phyloP scores from a whole-genome alignment of 2,329 filamentous ascomycete genomes.

The Botryosphaeria dothidea region DNA sequence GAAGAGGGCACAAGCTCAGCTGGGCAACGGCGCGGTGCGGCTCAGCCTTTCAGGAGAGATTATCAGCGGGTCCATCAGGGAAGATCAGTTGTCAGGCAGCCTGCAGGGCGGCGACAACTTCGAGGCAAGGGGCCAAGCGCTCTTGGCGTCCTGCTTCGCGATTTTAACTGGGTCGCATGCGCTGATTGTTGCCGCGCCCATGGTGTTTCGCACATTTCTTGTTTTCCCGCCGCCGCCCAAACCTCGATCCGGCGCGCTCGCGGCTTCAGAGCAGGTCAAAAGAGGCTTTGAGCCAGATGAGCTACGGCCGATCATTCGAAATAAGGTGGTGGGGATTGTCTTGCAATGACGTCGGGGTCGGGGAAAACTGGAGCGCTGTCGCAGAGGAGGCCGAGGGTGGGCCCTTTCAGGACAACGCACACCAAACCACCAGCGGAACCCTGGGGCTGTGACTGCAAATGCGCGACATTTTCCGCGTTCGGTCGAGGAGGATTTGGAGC shows the following conservation, averaged over 20 bases:
- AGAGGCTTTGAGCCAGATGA: neutral
- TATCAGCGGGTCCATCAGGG: slow-evolving; percentile 6
- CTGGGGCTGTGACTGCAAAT: neutral
- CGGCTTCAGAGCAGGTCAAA: neutral
- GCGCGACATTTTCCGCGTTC: no score
- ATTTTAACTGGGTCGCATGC: neutral
- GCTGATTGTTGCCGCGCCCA: neutral
- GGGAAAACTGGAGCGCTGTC: slow-evolving; percentile 8
- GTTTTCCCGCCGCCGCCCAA: neutral
- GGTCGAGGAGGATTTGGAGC: no score
- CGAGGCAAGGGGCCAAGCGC: slow-evolving; percentile 1
- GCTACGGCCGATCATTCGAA: neutral
- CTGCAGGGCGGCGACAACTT: neutral
- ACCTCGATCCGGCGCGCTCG: no score
- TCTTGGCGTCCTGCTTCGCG: neutral
- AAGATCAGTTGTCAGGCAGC: slow-evolving; percentile 8
- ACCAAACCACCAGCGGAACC: neutral
- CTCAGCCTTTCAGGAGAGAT: slow-evolving; percentile 14
- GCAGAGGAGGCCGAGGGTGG: neutral
- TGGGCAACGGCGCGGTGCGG: neutral
- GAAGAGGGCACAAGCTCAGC: slow-evolving; percentile 9
- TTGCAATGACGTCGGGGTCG: slow-evolving; percentile 5
- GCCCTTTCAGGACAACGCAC: neutral
- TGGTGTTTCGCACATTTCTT: neutral
- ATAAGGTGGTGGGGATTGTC: neutral